phyloP scores from a whole-genome alignment of 768 basidiomycete genomes.

The Lentinula detonsa region DNA sequence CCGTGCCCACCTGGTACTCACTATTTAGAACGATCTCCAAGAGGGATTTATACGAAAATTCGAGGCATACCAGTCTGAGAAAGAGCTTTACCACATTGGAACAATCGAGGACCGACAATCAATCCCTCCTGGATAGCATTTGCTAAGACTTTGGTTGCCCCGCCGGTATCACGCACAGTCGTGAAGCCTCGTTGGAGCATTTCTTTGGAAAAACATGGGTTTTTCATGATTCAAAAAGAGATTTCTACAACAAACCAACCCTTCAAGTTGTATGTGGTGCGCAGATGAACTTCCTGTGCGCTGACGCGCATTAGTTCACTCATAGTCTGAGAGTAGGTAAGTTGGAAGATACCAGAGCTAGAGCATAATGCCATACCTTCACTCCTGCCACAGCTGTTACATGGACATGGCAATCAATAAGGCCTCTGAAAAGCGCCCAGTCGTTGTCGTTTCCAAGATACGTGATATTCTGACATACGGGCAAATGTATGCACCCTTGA shows the following conservation, averaged over 20 bases:
- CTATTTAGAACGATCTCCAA: neutral
- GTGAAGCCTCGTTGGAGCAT: conserved; percentile 35
- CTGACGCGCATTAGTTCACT: conserved; percentile 24
- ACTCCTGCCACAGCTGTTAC: conserved; percentile 34
- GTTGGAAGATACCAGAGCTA: neutral
- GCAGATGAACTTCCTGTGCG: conserved; percentile 25
- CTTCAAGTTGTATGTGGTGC: conserved; percentile 30
- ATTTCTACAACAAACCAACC: conserved; percentile 12
- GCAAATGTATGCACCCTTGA: conserved; percentile 29
- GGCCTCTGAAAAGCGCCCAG: conserved; percentile 17
- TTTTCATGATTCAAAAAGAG: too few species aligned
- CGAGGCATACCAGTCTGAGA: conserved; percentile 27
- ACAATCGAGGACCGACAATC: conserved; percentile 27
- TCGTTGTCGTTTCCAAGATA: neutral
- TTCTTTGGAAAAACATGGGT: conserved; percentile 13
- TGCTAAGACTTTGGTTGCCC: conserved; percentile 31
- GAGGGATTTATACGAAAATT: neutral
- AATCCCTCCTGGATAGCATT: conserved; percentile 31
- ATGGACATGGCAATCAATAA: conserved; percentile 42
- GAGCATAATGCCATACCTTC: conserved; percentile 6
- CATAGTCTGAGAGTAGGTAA: conserved; percentile 18
- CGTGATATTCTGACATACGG: conserved; percentile 19
- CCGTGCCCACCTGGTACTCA: conserved; percentile 28
- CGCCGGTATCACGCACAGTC: conserved; percentile 32
- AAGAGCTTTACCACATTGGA: conserved; percentile 32